These are phyloP conservation scores for Ophiosphaerella herpotricha DNA, from an alignment of 2,329 filamentous ascomycete species.

Conservation along the genomic window DNA sequence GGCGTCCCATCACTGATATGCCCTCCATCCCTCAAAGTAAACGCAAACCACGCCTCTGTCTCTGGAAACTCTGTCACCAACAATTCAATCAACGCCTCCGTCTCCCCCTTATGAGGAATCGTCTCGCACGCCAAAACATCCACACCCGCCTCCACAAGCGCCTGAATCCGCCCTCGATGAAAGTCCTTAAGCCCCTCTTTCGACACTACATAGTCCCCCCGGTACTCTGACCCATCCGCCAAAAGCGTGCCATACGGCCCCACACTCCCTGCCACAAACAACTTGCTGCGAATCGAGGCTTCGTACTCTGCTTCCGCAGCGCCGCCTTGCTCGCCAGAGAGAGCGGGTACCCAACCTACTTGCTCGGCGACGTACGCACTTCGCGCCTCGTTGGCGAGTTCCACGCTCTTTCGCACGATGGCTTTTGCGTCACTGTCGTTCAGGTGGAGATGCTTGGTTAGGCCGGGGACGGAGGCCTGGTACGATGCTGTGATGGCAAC, in stretches of 20 bases:
- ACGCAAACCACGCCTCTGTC: slow-evolving; percentile 48
- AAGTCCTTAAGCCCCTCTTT: slow-evolving; percentile 46
- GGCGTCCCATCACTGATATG: slow-evolving; percentile 51
- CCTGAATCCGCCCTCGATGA: slow-evolving; percentile 50
- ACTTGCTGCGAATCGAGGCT: slow-evolving; percentile 1
- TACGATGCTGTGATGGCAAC: slow-evolving; percentile 55
- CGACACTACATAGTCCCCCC: slow-evolving; percentile 47
- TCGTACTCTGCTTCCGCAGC: neutral
- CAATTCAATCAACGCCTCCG: slow-evolving; percentile 46
- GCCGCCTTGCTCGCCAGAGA: neutral
- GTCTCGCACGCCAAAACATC: slow-evolving; percentile 54
- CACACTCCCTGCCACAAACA: slow-evolving; percentile 52
- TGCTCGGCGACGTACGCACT: slow-evolving; percentile 30
- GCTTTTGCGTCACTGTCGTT: slow-evolving; percentile 37
- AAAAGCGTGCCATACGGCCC: slow-evolving; percentile 56
- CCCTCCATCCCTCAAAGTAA: slow-evolving; percentile 45
- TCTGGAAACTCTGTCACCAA: slow-evolving; percentile 45
- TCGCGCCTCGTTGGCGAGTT: slow-evolving; percentile 47
- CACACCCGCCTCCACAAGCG: slow-evolving; percentile 48
- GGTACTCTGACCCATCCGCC: slow-evolving; percentile 53
- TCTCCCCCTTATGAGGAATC: slow-evolving; percentile 49
- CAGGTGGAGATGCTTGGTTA: slow-evolving; percentile 45
- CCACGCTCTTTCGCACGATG: slow-evolving; percentile 49
- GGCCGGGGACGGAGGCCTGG: slow-evolving; percentile 51
- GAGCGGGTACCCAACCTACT: neutral